Percentiles rank a stretch among this genome's conserved stretches.
Evolutionary conservation across 2,329 filamentous ascomycete species (phyloP).

Genomic region (Pezicula neosporulosa): DNA sequence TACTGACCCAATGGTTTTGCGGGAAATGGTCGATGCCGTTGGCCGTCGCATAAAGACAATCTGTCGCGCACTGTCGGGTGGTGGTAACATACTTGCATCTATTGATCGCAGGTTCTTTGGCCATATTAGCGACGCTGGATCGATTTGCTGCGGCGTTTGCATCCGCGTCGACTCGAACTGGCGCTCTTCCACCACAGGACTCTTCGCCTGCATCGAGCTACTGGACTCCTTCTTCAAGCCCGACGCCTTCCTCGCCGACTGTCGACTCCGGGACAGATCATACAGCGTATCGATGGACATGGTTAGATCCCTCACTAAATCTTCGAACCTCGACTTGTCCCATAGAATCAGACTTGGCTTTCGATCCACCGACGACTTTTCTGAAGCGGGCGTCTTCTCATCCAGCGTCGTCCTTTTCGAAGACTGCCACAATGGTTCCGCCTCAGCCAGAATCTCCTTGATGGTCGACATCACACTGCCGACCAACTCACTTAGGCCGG

Average conservation of each 20-base stretch:
- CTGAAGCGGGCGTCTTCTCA: slow-evolving; percentile 17
- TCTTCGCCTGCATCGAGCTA: slow-evolving; percentile 12
- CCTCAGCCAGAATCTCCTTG: slow-evolving; percentile 74
- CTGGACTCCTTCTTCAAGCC: slow-evolving; percentile 15
- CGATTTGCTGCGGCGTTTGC: slow-evolving; percentile 57
- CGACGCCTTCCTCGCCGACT: slow-evolving; percentile 30
- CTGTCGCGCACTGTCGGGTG: slow-evolving; percentile 30
- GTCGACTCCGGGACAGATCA: slow-evolving; percentile 66
- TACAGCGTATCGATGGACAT: slow-evolving; percentile 77
- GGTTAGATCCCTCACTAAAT: slow-evolving; percentile 70
- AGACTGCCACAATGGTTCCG: slow-evolving; percentile 67
- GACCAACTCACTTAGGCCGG: slow-evolving; percentile 73
- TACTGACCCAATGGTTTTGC: slow-evolving; percentile 16
- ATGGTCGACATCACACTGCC: slow-evolving; percentile 77
- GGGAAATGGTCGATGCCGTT: slow-evolving; percentile 13
- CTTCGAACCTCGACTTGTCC: slow-evolving; percentile 72
- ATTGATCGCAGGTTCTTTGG: slow-evolving; percentile 26
- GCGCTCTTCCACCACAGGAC: slow-evolving; percentile 28
- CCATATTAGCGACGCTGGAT: slow-evolving; percentile 49
- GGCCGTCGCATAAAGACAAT: slow-evolving; percentile 29
- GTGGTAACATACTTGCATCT: slow-evolving; percentile 18
- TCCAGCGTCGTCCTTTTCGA: slow-evolving; percentile 40
- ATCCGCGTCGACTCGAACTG: slow-evolving; percentile 57
- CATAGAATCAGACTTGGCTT: slow-evolving; percentile 58
- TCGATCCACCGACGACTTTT: slow-evolving; percentile 38